Conservation (phyloP, 768 basidiomycete genomes). For the Candolleomyces efflorescens region DNA sequence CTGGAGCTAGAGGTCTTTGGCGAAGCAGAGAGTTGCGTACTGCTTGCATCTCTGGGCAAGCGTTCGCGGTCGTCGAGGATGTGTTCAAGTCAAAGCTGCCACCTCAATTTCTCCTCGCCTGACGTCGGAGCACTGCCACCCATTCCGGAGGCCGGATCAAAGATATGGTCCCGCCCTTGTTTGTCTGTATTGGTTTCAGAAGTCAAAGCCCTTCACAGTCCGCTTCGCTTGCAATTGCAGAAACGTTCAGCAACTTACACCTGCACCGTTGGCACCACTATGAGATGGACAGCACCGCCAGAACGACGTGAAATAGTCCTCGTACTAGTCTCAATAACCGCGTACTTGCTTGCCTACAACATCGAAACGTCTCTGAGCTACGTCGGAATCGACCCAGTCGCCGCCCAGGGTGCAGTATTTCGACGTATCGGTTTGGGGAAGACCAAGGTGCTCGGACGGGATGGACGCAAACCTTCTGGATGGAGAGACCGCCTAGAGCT, state of each 20-base stretch:
- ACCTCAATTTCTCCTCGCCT: too few relatives aligned
- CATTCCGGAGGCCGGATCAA: background rate
- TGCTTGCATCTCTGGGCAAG: background rate
- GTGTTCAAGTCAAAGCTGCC: too few relatives aligned
- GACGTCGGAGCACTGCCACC: too few relatives aligned
- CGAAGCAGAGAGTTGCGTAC: background rate
- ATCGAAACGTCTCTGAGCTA: conserved; percentile 59
- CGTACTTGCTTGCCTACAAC: conserved; percentile 73
- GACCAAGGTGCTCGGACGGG: conserved; percentile 31
- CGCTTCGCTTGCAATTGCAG: background rate
- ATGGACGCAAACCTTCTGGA: conserved; percentile 46
- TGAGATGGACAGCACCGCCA: conserved; percentile 64
- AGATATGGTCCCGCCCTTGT: background rate
- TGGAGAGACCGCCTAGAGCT: conserved; percentile 58
- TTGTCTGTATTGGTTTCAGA: background rate
- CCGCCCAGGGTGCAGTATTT: conserved; percentile 33
- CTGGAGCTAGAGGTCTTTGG: background rate
- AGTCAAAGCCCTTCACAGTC: background rate
- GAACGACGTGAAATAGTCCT: conserved; percentile 72
- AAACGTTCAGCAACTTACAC: background rate
- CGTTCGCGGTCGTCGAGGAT: too few relatives aligned
- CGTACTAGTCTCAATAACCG: conserved; percentile 56
- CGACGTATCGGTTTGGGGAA: conserved; percentile 36
- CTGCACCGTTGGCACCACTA: conserved; percentile 18
- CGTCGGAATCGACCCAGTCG: conserved; percentile 40